These are phyloP conservation scores for Apostasia ramifera DNA, from an alignment of 106 monocot genomes.

Conservation along the genomic window DNA sequence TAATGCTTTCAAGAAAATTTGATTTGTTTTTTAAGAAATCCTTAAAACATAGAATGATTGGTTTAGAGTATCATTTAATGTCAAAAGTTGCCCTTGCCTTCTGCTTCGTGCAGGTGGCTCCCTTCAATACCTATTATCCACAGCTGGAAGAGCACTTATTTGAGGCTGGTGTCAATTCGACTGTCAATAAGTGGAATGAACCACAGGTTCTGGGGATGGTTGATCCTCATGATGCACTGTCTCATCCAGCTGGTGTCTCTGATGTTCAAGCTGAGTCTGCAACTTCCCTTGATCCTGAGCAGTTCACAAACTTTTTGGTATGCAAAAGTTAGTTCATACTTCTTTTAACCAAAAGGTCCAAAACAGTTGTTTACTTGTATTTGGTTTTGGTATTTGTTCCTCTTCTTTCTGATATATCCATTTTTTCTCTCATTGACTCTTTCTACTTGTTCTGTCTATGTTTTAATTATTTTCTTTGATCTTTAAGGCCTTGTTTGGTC, in stretches of 20 bases:
- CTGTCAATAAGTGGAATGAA: conserved; percentile 54
- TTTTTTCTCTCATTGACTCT: too few species aligned
- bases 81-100: background rate
- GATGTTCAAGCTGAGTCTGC: conserved; percentile 66
- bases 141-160: conserved; percentile 49
- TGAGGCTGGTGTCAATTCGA: conserved; percentile 37
- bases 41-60: too few species aligned
- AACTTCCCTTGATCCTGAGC: conserved; percentile 59
- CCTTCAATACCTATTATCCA: conserved; percentile 60
- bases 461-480: background rate
- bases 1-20: too few species aligned
- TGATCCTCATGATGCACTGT: conserved; percentile 69
- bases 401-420: too few species aligned
- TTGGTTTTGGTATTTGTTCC: background rate
- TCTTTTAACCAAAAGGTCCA: background rate
- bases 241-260: conserved; percentile 60
- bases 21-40: too few species aligned
- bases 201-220: conserved; percentile 56
- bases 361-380: too few species aligned
- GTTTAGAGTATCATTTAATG: background rate
- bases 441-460: too few species aligned
- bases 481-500: background rate
- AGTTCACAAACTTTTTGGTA: conserved; percentile 60
- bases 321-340: background rate
- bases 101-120: conserved; percentile 41